A percentile compares a stretch with the other conserved stretches of the same genome.
Conservation (phyloP, 1,284 basidiomycete species). For the Cryptococcus maquisensis region DNA sequence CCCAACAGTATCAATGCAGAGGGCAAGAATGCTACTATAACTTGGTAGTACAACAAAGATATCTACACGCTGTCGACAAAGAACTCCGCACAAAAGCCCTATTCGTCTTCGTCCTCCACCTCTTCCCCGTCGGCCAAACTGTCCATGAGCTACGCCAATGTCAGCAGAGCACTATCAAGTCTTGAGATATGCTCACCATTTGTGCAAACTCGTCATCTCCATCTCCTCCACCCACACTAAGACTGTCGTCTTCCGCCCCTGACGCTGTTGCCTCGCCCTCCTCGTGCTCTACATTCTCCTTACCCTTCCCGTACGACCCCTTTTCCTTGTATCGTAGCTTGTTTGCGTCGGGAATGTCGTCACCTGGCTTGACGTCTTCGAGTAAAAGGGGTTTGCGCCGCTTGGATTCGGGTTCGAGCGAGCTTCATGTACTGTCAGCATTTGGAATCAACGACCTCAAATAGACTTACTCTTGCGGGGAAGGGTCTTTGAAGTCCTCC, state of each 20-base stretch:
- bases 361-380: constrained; percentile 9
- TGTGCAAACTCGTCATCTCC: constrained; percentile 41
- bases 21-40: too few relatives aligned
- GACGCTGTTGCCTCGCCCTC: neutral
- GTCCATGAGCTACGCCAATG: neutral
- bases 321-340: constrained; percentile 7
- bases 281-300: constrained; percentile 1
- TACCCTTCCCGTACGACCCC: neutral
- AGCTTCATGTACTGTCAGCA: constrained; percentile 1
- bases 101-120: neutral
- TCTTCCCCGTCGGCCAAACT: neutral
- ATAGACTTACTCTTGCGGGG: constrained; percentile 14
- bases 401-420: constrained; percentile 14
- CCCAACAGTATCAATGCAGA: too few relatives aligned
- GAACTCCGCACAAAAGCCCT: too few relatives aligned
- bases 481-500: constrained; percentile 33
- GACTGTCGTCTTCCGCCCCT: neutral
- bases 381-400: constrained; percentile 20
- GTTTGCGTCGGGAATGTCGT: constrained; percentile 17
- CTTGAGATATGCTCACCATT: constrained; percentile 20
- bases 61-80: too few relatives aligned
- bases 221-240: constrained; percentile 5
- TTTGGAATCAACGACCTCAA: neutral
- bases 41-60: too few relatives aligned
- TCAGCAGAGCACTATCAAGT: neutral